Evolutionary conservation across 163 green algal species (phyloP).

Genomic region (Scenedesmus sp.): DNA sequence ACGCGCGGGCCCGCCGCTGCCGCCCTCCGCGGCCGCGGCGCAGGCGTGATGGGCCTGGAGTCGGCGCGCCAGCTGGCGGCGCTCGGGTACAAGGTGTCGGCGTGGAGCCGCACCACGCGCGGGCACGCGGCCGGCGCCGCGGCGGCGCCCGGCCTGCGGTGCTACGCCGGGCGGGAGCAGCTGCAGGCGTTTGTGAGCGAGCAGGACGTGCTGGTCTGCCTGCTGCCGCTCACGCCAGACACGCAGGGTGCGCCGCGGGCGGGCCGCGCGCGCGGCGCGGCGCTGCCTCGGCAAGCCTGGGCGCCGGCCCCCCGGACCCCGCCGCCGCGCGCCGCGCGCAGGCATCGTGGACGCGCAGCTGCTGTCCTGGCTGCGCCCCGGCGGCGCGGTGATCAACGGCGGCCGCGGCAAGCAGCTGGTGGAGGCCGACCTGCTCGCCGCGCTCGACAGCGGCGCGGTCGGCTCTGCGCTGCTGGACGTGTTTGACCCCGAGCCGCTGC

Average conservation of each 20-base stretch:
- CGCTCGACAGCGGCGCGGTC: conserved; percentile 47
- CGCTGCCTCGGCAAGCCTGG: neutral
- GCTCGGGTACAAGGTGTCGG: conserved; percentile 58
- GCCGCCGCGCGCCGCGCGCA: conserved; percentile 14
- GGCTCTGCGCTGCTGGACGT: conserved; percentile 56
- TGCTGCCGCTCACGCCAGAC: conserved; percentile 67
- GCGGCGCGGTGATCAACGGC: conserved; percentile 65
- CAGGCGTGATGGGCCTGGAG: neutral
- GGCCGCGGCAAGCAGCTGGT: conserved; percentile 66
- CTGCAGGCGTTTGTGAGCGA: conserved; percentile 53
- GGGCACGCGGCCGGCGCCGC: conserved; percentile 15
- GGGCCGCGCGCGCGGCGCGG: too few relatives aligned
- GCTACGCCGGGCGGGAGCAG: conserved; percentile 44
- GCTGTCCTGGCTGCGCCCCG: conserved; percentile 60
- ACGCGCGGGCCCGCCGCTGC: neutral
- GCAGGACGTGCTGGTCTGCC: conserved; percentile 64
- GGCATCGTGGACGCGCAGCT: conserved; percentile 61
- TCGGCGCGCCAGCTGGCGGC: conserved; percentile 12
- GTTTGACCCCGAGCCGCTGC: conserved; percentile 54
- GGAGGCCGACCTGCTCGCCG: conserved; percentile 63
- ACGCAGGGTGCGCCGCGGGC: conserved; percentile 46
- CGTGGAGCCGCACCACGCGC: conserved; percentile 53
- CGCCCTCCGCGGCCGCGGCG: neutral
- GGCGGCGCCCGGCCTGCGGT: conserved; percentile 11
- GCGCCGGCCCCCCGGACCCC: neutral